Evolutionary conservation across 139 green algal species (phyloP), one percentile per base, ranked within the genome.

Genomic region (Chlamydomonas eustigma): DNA sequence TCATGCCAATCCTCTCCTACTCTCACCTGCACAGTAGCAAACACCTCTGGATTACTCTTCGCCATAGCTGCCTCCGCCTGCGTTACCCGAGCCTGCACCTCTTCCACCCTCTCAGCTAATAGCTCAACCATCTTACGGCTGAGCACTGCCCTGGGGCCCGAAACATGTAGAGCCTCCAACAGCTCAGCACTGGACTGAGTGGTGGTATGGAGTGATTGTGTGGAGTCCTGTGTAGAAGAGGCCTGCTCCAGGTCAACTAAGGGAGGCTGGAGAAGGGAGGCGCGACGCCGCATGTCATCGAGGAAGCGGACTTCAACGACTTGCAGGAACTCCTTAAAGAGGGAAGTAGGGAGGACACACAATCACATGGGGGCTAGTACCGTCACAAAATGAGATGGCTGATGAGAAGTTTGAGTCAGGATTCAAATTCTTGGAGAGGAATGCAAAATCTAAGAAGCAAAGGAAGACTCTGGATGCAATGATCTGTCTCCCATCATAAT

Each of bases 221-320:
- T 63, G 4, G 39, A 64, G 32, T 24, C 66, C 35, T 31, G 35
- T 30, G 35, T 36, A 4, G 68, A 37, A 50, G 34, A 72, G 2
- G 73, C 58, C 73, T 78, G 73, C 73, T 71, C n/a, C 25, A 70
- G 58, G 58, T 70, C 58, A 37, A 6, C 58, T 28, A 70, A 22
- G 58, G 58, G 8, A 6, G 58, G 25, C 25, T 70, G 58, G 58
- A 70, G 32, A 75, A 94, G 87, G 51, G 85, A 92, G 44, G 88
- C 83, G 33, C 90, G 89, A 2, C 90, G 83, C n/a, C 90, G 80
- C 81, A 94, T 85, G 82, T 92, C 88, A 65, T 92, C 87, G 73
- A 93, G 80, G 79, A 94, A 93, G 58, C 90, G 90, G 33, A 94
- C 73, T 67, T 94, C 90, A 18, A 89, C 82, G 64, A 90, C 68